Evolutionary conservation across 306 rosid genomes (phyloP).

Genomic region (Gillenia trifoliata): DNA sequence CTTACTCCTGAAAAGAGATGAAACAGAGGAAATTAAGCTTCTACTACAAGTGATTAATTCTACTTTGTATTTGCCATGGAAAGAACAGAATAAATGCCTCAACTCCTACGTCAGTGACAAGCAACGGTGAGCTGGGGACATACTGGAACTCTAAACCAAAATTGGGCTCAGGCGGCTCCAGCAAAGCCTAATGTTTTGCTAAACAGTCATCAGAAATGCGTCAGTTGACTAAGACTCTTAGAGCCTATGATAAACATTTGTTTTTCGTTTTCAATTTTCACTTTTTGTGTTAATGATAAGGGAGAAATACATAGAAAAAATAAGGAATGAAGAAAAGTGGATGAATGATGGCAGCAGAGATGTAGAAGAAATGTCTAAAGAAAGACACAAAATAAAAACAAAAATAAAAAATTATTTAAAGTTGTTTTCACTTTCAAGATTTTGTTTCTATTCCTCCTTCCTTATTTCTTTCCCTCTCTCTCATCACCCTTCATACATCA

Average conservation of each 20-base stretch:
- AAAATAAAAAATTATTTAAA: no score
- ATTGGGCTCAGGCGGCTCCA: not conserved
- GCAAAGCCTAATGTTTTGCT: not conserved
- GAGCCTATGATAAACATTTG: not conserved
- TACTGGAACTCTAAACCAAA: not conserved
- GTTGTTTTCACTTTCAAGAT: no score
- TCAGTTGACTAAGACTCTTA: no score
- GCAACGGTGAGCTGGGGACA: not conserved
- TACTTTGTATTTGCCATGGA: not conserved
- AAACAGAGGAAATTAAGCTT: not conserved
- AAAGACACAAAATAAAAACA: no score
- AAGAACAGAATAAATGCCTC: not conserved
- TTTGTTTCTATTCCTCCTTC: no score
- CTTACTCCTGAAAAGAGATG: slow-evolving; percentile 53
- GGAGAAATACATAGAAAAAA: not conserved
- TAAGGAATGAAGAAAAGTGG: not conserved
- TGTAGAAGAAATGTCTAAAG: not conserved
- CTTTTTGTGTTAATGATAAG: not conserved
- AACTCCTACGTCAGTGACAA: not conserved
- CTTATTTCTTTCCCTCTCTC: no score
- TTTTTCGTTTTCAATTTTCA: not conserved
- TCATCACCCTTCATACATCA: no score
- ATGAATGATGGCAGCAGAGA: not conserved
- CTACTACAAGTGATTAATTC: not conserved
- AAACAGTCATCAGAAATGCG: no score